Evolutionary conservation across 2,329 filamentous ascomycete genomes (phyloP), one percentile per base, ranked within the genome.

Genomic region (Fusarium sp.): DNA sequence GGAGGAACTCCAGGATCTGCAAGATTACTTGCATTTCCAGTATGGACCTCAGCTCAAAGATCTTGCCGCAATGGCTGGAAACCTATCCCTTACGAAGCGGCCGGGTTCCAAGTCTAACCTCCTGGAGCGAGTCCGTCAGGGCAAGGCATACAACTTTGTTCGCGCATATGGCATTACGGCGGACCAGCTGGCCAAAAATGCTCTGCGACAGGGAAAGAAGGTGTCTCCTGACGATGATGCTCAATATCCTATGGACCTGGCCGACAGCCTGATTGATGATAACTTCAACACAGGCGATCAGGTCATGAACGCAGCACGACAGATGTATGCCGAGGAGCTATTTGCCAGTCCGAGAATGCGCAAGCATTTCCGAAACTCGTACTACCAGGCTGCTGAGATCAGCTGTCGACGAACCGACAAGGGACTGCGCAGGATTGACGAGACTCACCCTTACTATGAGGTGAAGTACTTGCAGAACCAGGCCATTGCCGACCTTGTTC

Each of bases 391-490:
- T 75, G 94, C 95, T 27, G 89, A 93, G 64, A 91, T 99, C 69
- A 95, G 96, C 84, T 97, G 95, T 81, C 91, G 90, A 70, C 92
- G 96, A 64, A 99, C 96, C 0, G 95, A 98, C 69, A 99, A 98
- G 83, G 96, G 96, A 31, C 85, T 98, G 62, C 93, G 94, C 66
- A 94, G 94, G 79, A 98, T 99, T 75, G 95, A 98, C 77, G 96
- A 98, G 70, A 92, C 96, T 27, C 95, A 98, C 79, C 94, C 95
- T 0, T 98, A 97, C 82, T 98, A 98, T 80, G 96, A 98, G 82
- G 94, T 99, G 85, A 98, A 99, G 83, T 99, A 99, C 77, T 87
- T 99, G 22, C 91, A 94, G 73, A 95, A 96, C 77, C 95, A 98
- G 82, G 93, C 94, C 9, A 93, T 98, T 70, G 86, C 87, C 46